Base-by-base conservation (phyloP, 495 filamentous ascomycete genomes). In the Aspergillus sparsus region DNA sequence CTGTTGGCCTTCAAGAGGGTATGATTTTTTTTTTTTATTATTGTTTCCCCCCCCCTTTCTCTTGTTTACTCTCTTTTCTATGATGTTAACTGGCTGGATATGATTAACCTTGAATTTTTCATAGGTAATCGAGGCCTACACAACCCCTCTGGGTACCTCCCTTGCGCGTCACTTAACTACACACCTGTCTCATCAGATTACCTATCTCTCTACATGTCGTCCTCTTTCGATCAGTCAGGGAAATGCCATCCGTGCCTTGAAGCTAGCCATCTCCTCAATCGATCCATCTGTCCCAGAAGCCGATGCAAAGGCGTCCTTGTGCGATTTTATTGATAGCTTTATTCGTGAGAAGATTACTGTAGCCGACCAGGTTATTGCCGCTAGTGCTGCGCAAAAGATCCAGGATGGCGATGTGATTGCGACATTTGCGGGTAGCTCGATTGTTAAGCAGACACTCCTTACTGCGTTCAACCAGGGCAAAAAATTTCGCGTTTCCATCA, bases 171-270 rank as follows among this genome's bases (percentile, higher is more conserved):
- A 98, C 77, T 84, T 98, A 63, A 93, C 91, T 31, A 87, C 89
- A n/a, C 91, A 97, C 66, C 82, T 98, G 58, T 94, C 91, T 58
- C 90, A 92, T 58, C 94, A 98, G 75, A 96, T 98, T 62, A 91
- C 92, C 60, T 96, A 93, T 68, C 86, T 98, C 33, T 89, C 88
- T 45, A 91, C 92, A 58, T 97, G 92, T 68, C 88, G 94, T 6
- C 92, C 94, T 10, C 89, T 98, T 73, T 93, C 89, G 52, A 91
- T 94, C 71, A 89, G 89, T 44, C 93, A 96, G 85, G 93, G 95
- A 57, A 98, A 97, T 73, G 91, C 92, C 16, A 97, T 98, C 71
- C 85, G 95, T 39, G 91, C 92, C 76, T 81, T 98, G 16, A 98
- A 98, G 76, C 81, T 94, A 33, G 83, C 88, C 67, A 92, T 98